These are phyloP conservation scores for Senna tora DNA, from an alignment of 306 rosid genomes.

Conservation along the genomic window DNA sequence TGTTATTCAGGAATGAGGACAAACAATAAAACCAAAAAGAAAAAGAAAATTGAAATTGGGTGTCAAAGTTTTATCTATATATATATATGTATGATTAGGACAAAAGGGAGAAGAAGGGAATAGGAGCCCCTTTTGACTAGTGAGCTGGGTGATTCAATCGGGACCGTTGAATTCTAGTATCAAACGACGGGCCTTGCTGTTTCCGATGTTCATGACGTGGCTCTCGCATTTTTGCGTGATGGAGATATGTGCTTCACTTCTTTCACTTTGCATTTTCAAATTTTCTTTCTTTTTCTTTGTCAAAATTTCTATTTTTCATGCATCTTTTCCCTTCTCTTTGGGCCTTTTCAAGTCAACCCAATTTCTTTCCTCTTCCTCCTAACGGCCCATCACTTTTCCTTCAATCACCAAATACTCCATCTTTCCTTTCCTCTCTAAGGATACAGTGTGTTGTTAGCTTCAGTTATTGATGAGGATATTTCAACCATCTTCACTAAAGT, in stretches of 20 bases:
- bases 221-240: background rate
- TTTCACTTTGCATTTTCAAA: too few relatives aligned
- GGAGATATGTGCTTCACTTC: conserved; percentile 19
- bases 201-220: conserved; percentile 3
- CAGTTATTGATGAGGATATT: too few relatives aligned
- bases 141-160: conserved; percentile 16
- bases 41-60: background rate
- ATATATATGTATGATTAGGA: background rate
- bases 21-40: background rate
- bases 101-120: background rate
- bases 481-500: too few relatives aligned
- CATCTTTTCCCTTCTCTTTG: conserved; percentile 22
- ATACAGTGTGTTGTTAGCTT: too few relatives aligned
- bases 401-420: conserved; percentile 21
- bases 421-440: too few relatives aligned
- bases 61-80: too few relatives aligned
- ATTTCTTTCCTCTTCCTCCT: background rate
- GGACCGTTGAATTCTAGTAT: conserved; percentile 6
- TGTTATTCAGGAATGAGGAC: background rate
- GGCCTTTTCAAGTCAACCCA: conserved; percentile 44
- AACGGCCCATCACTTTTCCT: conserved; percentile 5
- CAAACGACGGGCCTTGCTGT: conserved; percentile 26
- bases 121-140: conserved; percentile 38
- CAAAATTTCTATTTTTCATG: too few relatives aligned
- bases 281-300: too few relatives aligned